A percentile compares a stretch with the other conserved stretches of the same genome.
Conservation (phyloP, 371 early-diverging fungal genomes). For the Mortierella sp. region DNA sequence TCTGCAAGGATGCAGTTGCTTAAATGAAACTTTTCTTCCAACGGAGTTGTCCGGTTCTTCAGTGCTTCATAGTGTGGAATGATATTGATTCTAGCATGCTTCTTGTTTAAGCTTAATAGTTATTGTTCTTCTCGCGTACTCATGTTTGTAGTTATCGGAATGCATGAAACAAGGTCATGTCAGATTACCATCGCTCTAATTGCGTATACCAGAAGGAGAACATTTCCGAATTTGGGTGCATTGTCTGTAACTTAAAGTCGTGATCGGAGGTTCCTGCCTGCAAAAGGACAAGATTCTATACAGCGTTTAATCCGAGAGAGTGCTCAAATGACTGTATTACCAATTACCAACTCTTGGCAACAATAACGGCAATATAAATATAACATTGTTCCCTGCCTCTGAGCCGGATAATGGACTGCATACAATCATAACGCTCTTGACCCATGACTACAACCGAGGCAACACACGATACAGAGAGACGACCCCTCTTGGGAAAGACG, state of each 20-base stretch:
- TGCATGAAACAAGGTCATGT: too few relatives aligned
- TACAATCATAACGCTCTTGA: background rate
- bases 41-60: too few relatives aligned
- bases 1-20: too few relatives aligned
- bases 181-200: background rate
- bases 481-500: conserved; percentile 11
- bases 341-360: background rate
- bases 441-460: background rate
- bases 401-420: too few relatives aligned
- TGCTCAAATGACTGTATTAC: background rate
- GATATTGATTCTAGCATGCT: too few relatives aligned
- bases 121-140: too few relatives aligned
- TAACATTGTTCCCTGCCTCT: background rate
- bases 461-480: conserved; percentile 6
- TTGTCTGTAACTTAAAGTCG: background rate
- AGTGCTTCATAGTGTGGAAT: too few relatives aligned
- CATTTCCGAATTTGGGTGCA: conserved; percentile 8
- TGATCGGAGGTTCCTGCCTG: background rate
- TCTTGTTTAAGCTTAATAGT: too few relatives aligned
- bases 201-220: conserved; percentile 2
- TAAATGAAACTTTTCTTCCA: too few relatives aligned
- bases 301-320: background rate
- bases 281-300: background rate
- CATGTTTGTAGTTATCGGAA: too few relatives aligned
- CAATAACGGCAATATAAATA: background rate